These are phyloP conservation scores for Phyllosticta ampelicida DNA, from an alignment of 2,329 filamentous ascomycete genomes.

Conservation along the genomic window DNA sequence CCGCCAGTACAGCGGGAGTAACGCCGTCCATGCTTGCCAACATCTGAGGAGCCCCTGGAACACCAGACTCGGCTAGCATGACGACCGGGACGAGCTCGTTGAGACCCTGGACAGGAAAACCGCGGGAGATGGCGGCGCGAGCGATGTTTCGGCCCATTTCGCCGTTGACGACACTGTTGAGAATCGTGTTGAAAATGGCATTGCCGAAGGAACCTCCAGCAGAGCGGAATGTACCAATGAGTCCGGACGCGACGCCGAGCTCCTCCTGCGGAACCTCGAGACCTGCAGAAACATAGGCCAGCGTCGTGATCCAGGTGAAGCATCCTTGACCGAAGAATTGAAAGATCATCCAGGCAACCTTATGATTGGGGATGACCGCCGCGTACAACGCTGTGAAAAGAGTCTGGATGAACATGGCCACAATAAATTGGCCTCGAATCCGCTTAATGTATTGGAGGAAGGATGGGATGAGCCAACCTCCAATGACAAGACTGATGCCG, in stretches of 20 bases:
- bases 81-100: constrained; percentile 20
- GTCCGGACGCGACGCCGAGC: constrained; percentile 15
- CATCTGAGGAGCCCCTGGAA: constrained; percentile 14
- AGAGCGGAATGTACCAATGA: constrained; percentile 17
- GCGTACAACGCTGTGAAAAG: constrained; percentile 17
- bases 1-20: constrained; percentile 7
- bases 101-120: constrained; percentile 1
- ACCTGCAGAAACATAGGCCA: background rate
- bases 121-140: constrained; percentile 18
- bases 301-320: background rate
- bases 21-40: constrained; percentile 11
- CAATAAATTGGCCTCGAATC: constrained; percentile 15
- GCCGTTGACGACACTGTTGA: constrained; percentile 17
- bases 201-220: constrained; percentile 16
- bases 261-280: constrained; percentile 15
- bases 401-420: constrained; percentile 17
- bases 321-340: constrained; percentile 16
- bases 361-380: constrained; percentile 16
- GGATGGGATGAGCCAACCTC: constrained; percentile 14
- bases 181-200: constrained; percentile 17
- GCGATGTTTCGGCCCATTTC: constrained; percentile 20
- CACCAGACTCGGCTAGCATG: constrained; percentile 22
- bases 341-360: constrained; percentile 15
- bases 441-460: constrained; percentile 16
- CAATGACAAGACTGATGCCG: constrained; percentile 14